These are phyloP conservation scores for Serendipita sp. DNA, from an alignment of 768 basidiomycete species.

Conservation along the genomic window DNA sequence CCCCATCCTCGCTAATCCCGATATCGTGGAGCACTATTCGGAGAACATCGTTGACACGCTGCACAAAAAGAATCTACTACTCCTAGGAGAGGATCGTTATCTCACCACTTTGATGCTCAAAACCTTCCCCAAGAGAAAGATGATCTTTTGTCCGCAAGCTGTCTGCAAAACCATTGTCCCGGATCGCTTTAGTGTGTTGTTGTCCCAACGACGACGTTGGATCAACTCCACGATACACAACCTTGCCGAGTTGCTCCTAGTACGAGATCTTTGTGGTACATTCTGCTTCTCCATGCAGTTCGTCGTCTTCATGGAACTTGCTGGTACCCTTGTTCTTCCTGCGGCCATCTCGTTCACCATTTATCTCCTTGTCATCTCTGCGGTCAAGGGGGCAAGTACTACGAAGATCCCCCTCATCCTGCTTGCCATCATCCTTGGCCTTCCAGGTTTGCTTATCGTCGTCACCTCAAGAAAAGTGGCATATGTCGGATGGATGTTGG, in stretches of 20 bases:
- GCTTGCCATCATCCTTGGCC: slow-evolving; percentile 85
- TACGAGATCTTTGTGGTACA: slow-evolving; percentile 95
- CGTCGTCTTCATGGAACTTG: slow-evolving; percentile 95
- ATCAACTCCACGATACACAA: slow-evolving; percentile 99
- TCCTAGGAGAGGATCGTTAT: slow-evolving; percentile 98
- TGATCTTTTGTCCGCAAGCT: slow-evolving; percentile 96
- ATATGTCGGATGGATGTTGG: slow-evolving; percentile 94
- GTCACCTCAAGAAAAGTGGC: slow-evolving; percentile 88
- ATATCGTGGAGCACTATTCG: slow-evolving; percentile 96
- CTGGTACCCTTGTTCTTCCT: slow-evolving; percentile 89
- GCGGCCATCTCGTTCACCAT: slow-evolving; percentile 96
- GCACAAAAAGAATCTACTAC: slow-evolving; percentile 96
- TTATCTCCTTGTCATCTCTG: slow-evolving; percentile 78
- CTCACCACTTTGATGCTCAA: slow-evolving; percentile 93
- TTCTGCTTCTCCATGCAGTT: slow-evolving; percentile 99
- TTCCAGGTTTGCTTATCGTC: slow-evolving; percentile 90
- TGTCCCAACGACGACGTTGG: slow-evolving; percentile 97
- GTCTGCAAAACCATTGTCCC: slow-evolving; percentile 99
- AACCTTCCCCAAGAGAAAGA: slow-evolving; percentile 99
- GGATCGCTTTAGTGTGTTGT: slow-evolving; percentile 82
- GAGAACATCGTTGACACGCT: slow-evolving; percentile 98
- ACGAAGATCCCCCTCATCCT: slow-evolving; percentile 68
- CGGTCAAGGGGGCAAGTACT: slow-evolving; percentile 43
- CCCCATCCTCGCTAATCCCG: slow-evolving; percentile 94
- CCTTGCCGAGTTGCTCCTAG: slow-evolving; percentile 82